Conservation (phyloP, 1,284 basidiomycete species). For the Ustilago lituana region DNA sequence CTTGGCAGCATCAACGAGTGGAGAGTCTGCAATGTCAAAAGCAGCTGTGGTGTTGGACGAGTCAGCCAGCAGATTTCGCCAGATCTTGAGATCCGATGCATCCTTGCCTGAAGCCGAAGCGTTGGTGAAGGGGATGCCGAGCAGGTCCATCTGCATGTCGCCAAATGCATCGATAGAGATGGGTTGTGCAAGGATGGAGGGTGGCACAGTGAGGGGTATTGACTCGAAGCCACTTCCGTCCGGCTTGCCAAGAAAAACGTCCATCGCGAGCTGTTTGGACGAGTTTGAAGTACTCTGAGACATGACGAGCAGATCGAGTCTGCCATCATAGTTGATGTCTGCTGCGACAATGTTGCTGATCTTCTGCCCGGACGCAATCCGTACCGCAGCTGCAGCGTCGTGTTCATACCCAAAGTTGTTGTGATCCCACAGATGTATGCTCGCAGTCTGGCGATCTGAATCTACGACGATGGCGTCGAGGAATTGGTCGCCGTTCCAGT, state of each 20-base stretch:
- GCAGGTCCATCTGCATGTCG: conserved; percentile 85
- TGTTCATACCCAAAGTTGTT: conserved; percentile 73
- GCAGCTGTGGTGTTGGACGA: conserved; percentile 20
- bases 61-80: conserved; percentile 49
- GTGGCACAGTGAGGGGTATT: conserved; percentile 71
- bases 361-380: conserved; percentile 42
- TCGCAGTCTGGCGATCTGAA: conserved; percentile 77
- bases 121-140: conserved; percentile 74
- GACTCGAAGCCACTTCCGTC: conserved; percentile 41
- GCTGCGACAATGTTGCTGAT: conserved; percentile 83
- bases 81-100: conserved; percentile 44
- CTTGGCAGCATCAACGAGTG: conserved; percentile 25
- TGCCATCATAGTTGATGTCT: conserved; percentile 91
- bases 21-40: conserved; percentile 30
- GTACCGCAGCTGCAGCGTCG: conserved; percentile 68
- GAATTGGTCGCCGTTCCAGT: conserved; percentile 86
- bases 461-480: conserved; percentile 82
- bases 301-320: conserved; percentile 89
- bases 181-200: conserved; percentile 80
- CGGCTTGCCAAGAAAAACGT: conserved; percentile 42
- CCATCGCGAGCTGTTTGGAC: conserved; percentile 28
- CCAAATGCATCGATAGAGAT: conserved; percentile 86
- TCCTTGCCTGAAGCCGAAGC: conserved; percentile 11
- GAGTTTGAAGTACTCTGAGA: conserved; percentile 30
- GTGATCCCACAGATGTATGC: conserved; percentile 84